Conservation (phyloP, 106 monocot genomes). For the Dendrobium nobile region DNA sequence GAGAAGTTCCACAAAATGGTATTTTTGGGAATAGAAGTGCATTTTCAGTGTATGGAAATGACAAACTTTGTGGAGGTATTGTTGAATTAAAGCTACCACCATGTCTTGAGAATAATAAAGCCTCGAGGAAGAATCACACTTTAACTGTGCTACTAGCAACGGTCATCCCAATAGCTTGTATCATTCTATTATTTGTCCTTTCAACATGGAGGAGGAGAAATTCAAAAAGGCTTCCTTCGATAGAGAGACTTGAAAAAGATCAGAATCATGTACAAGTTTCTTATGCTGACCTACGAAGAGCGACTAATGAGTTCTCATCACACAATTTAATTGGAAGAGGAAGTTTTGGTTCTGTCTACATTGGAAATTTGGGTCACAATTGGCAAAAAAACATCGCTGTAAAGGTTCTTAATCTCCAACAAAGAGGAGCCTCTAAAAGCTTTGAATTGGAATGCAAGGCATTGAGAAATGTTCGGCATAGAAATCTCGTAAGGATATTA, state of each 20-base stretch:
- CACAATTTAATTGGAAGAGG: constrained; percentile 22
- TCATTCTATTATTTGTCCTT: no score
- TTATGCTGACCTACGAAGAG: constrained; percentile 18
- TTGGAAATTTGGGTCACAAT: neutral
- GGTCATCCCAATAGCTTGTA: neutral
- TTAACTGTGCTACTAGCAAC: neutral
- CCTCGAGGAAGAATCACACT: neutral
- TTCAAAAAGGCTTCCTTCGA: neutral
- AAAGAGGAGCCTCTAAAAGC: constrained; percentile 27
- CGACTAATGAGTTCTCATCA: constrained; percentile 26
- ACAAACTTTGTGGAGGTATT: constrained; percentile 13
- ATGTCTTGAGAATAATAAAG: neutral
- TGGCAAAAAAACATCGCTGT: constrained; percentile 13
- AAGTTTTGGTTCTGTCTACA: constrained; percentile 29
- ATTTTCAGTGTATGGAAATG: constrained; percentile 15
- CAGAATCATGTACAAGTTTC: constrained; percentile 6
- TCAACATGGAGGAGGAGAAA: no score
- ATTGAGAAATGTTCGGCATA: constrained; percentile 22
- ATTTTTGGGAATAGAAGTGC: constrained; percentile 4
- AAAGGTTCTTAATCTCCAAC: constrained; percentile 34
- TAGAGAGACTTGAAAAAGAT: neutral
- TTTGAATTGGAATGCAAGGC: constrained; percentile 40
- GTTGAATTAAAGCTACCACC: constrained; percentile 15
- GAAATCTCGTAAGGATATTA: constrained; percentile 35
- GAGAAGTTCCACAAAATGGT: constrained; percentile 8